Evolutionary conservation across 768 basidiomycete species (phyloP).

Genomic region (Paxillus ammoniavirescens): DNA sequence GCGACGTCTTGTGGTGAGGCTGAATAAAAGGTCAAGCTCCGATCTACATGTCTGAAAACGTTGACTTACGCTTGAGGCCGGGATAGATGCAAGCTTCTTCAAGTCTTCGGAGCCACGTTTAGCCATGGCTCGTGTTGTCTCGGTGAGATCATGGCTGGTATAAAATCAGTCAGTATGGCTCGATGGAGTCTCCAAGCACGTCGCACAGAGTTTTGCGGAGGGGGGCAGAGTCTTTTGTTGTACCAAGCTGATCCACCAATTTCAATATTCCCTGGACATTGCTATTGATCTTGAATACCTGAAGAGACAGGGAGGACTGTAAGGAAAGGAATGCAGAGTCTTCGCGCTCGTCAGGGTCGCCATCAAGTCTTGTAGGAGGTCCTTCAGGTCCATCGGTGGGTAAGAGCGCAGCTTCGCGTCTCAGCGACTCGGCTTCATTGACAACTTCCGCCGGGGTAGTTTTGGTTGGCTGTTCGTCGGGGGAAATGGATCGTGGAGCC

Average conservation of each 20-base stretch:
- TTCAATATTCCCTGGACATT: conserved; percentile 95
- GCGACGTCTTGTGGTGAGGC: conserved; percentile 80
- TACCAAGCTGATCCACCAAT: conserved; percentile 94
- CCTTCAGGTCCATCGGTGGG: conserved; percentile 53
- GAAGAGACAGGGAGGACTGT: conserved; percentile 80
- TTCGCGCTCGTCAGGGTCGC: conserved; percentile 36
- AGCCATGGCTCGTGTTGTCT: conserved; percentile 91
- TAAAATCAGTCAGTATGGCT: conserved; percentile 2
- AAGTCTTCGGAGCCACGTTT: conserved; percentile 92
- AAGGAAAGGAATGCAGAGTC: conserved; percentile 75
- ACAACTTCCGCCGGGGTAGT: conserved; percentile 1
- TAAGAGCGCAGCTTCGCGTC: conserved; percentile 41
- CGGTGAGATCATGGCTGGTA: conserved; percentile 88
- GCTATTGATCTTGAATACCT: conserved; percentile 98
- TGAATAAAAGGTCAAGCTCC: conserved; percentile 27
- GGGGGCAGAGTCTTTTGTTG: conserved; percentile 70
- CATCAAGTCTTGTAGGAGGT: conserved; percentile 11
- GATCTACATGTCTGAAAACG: neutral
- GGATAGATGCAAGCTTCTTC: conserved; percentile 80
- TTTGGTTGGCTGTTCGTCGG: conserved; percentile 3
- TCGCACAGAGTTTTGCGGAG: conserved; percentile 85
- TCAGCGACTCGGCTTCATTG: conserved; percentile 18
- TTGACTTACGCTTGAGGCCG: conserved; percentile 53
- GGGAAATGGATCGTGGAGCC: conserved; percentile 10
- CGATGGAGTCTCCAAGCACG: neutral